Evolutionary conservation across 768 basidiomycete species (phyloP), one percentile per base, ranked within the genome.

Genomic region (Leccinum subtestaceum): DNA sequence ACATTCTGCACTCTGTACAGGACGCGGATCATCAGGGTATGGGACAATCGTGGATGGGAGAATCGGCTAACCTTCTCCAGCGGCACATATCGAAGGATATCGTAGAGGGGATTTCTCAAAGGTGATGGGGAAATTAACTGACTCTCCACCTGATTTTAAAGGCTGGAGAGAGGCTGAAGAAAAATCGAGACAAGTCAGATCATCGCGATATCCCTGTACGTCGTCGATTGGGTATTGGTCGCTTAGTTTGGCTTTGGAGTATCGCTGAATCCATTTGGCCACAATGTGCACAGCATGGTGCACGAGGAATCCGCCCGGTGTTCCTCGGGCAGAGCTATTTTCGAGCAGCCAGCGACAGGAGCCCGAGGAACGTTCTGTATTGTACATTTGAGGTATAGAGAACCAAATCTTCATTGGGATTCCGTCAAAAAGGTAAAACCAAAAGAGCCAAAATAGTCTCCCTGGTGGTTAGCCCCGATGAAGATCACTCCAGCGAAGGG

Each of bases 31-130:
- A 54, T 53, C 55, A 31, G 34, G 21, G 50, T 21, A 61, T 63
- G 25, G 48, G 43, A 62, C 54, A 56, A 68, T 59, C 54, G 9
- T 55, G 6, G 38, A 40, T 36, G 12, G 12, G 63, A 59, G 34
- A 46, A 63, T 55, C 23, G 50, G 52, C 80, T 67, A 62, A 90
- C 89, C 88, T 86, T 77, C 87, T 82, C 80, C 80, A 85, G 71
- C 77, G 80, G 70, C 89, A 91, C 89, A 91, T 91, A 57, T 66
- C 58, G 59, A 59, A 55, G 57, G 64, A 66, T 63, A 63, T 59
- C 7, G 63, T 64, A 61, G 65, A 61, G 63, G 60, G 60, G 64
- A 56, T 52, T 56, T 51, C 15, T 63, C 19, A 45, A 45, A 48
- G 38, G 55, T 57, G 47, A 23, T 34, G 43, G 56, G 13, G 23